Evolutionary conservation across 768 basidiomycete species (phyloP), one percentile per base, ranked within the genome.

Genomic region (Ephemerocybe angulata): DNA sequence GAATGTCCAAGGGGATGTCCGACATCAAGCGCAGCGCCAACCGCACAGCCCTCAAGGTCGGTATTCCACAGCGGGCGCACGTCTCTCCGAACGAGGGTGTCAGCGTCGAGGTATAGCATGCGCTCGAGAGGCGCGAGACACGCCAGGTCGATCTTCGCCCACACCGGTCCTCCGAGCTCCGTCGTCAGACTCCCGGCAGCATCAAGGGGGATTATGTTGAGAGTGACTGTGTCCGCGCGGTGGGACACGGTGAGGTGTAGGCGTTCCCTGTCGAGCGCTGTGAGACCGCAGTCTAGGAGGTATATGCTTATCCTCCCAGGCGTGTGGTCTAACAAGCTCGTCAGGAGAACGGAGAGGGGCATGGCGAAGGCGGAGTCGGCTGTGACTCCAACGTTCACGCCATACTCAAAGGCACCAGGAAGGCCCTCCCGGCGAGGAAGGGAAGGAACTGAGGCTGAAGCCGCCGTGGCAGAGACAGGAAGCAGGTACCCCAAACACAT

Each of bases 401-500:
- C 73, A 52, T 81, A 80, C 21, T 66, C 76, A 7, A 80, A 63
- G 2, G 67, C 60, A 56, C 21, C 5, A 24, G 13, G 53, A 27
- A 5, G 31, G 11, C 56, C 37, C 17, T n/a, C 21, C 46, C 1
- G 29, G 44, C 17, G 46, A 35, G 1, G 40, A 29, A 21, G 22
- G n/a, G n/a, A n/a, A n/a, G n/a, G n/a, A n/a, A n/a, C n/a, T n/a
- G n/a, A n/a, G n/a, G n/a, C n/a, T n/a, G n/a, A n/a, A n/a, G n/a
- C n/a, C n/a, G n/a, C n/a, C n/a, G n/a, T 47, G 25, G 28, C 4
- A 29, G 17, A 50, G n/a, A 57, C 41, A 2, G 66, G 64, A 19
- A 69, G 49, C 6, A 78, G 65, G 61, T 83, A 83, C 0, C 81
- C 80, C 33, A 84, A 81, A 17, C 79, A 74, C 77, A 81, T 81